These are phyloP conservation scores for Ophiosphaerella korrae DNA, from an alignment of 2,329 filamentous ascomycete genomes.

Conservation along the genomic window DNA sequence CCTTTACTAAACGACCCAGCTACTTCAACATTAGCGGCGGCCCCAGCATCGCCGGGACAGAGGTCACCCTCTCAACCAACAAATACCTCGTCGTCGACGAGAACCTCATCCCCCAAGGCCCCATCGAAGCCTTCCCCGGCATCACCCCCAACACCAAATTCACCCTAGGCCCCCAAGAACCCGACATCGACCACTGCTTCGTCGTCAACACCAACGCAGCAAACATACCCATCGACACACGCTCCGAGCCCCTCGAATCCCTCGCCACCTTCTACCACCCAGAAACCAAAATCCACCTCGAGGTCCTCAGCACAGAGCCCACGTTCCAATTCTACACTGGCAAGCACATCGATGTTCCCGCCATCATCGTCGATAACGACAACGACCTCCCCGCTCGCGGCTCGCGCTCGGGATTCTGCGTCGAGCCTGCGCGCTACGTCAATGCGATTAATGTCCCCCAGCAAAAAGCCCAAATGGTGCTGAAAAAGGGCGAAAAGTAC, in stretches of 20 bases:
- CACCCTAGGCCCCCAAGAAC: slow-evolving; percentile 70
- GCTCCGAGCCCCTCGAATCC: slow-evolving; percentile 63
- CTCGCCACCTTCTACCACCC: slow-evolving; percentile 77
- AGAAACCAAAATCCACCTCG: slow-evolving; percentile 75
- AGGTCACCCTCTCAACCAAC: slow-evolving; percentile 62
- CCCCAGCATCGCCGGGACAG: slow-evolving; percentile 66
- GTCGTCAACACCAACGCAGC: slow-evolving; percentile 69
- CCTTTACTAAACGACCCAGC: slow-evolving; percentile 42
- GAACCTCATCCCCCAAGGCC: slow-evolving; percentile 74
- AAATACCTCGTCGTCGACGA: slow-evolving; percentile 76
- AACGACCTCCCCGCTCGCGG: slow-evolving; percentile 70
- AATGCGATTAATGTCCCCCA: slow-evolving; percentile 83
- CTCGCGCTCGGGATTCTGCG: slow-evolving; percentile 79
- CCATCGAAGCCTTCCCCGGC: slow-evolving; percentile 67
- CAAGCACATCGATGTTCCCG: slow-evolving; percentile 79
- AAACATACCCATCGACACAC: slow-evolving; percentile 58
- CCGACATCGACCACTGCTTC: slow-evolving; percentile 91
- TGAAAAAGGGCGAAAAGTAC: slow-evolving; percentile 85
- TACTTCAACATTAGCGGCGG: slow-evolving; percentile 70
- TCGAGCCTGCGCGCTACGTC: slow-evolving; percentile 89
- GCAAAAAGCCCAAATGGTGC: slow-evolving; percentile 77
- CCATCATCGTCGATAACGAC: slow-evolving; percentile 55
- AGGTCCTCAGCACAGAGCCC: slow-evolving; percentile 89
- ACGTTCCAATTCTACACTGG: slow-evolving; percentile 98
- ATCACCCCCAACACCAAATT: slow-evolving; percentile 72